Percentiles rank a stretch among this genome's conserved stretches.
Conservation (phyloP, 2,329 filamentous ascomycete species). For the Nothophaeocryptopus gaeumannii region DNA sequence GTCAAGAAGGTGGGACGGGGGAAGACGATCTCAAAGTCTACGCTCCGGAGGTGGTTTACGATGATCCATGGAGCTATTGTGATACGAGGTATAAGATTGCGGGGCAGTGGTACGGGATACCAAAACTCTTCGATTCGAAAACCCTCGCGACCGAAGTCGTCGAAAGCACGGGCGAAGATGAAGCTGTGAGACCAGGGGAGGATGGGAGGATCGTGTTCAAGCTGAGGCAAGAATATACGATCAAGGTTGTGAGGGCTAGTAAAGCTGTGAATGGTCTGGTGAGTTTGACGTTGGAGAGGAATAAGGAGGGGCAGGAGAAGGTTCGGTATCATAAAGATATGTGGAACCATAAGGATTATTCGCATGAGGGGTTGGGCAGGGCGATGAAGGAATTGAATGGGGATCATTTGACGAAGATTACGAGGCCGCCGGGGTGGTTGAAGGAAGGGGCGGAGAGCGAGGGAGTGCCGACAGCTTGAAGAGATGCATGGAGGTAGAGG, state of each 20-base stretch:
- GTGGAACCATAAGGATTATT: slow-evolving; percentile 52
- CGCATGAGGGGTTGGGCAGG: slow-evolving; percentile 47
- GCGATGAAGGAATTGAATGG: slow-evolving; percentile 52
- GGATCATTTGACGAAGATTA: slow-evolving; percentile 5
- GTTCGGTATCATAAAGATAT: slow-evolving; percentile 51
- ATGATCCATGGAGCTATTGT: slow-evolving; percentile 49
- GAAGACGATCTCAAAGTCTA: slow-evolving; percentile 52
- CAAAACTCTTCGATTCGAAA: slow-evolving; percentile 16
- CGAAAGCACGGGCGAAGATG: neutral
- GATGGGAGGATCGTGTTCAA: slow-evolving; percentile 47
- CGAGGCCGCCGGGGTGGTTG: slow-evolving; percentile 3
- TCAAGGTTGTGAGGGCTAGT: slow-evolving; percentile 36
- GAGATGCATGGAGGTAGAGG: too few species aligned
- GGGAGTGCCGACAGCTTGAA: slow-evolving; percentile 1
- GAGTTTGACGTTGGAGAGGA: slow-evolving; percentile 36
- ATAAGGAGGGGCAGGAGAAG: slow-evolving; percentile 35
- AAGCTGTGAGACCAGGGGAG: slow-evolving; percentile 30
- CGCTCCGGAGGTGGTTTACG: slow-evolving; percentile 45
- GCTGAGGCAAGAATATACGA: slow-evolving; percentile 49
- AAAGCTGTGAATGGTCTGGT: slow-evolving; percentile 44
- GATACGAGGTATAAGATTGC: slow-evolving; percentile 51
- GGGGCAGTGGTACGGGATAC: slow-evolving; percentile 49
- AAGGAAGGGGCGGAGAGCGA: slow-evolving; percentile 4
- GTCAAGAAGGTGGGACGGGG: slow-evolving; percentile 1
- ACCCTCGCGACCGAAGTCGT: slow-evolving; percentile 19